These are phyloP conservation scores for Quercus agrifolia DNA, from an alignment of 306 rosid genomes.

Conservation along the genomic window DNA sequence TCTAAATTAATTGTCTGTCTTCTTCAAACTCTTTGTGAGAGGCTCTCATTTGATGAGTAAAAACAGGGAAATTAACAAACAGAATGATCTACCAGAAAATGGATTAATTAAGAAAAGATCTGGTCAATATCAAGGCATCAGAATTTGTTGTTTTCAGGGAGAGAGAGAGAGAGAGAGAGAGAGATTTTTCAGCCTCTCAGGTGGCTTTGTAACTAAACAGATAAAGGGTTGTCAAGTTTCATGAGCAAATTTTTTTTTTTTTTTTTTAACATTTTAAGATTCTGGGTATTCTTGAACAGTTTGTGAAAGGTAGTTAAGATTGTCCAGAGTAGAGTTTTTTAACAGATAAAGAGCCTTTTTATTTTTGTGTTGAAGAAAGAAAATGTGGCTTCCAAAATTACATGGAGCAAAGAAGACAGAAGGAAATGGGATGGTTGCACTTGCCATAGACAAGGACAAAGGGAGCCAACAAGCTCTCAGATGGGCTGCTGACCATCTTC, in stretches of 20 bases:
- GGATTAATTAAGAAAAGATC: neutral
- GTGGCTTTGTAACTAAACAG: neutral
- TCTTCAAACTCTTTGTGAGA: neutral
- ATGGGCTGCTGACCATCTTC: slow-evolving; percentile 82
- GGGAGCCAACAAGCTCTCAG: slow-evolving; percentile 78
- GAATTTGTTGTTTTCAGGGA: neutral
- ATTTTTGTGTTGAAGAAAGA: neutral
- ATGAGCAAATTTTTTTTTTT: no score
- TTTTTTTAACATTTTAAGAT: neutral
- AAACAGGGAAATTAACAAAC: slow-evolving; percentile 9
- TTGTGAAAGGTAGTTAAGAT: neutral
- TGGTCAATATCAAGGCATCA: neutral
- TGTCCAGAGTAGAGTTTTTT: neutral
- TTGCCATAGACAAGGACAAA: slow-evolving; percentile 76
- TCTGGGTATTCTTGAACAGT: neutral
- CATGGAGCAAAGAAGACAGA: slow-evolving; percentile 32
- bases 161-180: neutral
- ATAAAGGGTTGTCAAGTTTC: neutral
- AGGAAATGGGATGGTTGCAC: slow-evolving; percentile 76
- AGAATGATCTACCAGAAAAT: neutral
- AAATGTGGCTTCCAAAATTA: slow-evolving; percentile 53
- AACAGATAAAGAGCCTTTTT: neutral
- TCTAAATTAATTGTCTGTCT: neutral
- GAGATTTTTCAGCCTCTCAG: neutral
- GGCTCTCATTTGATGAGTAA: slow-evolving; percentile 10